Evolutionary conservation across 1,284 basidiomycete genomes (phyloP).

Genomic region (Trichosporon sp.): DNA sequence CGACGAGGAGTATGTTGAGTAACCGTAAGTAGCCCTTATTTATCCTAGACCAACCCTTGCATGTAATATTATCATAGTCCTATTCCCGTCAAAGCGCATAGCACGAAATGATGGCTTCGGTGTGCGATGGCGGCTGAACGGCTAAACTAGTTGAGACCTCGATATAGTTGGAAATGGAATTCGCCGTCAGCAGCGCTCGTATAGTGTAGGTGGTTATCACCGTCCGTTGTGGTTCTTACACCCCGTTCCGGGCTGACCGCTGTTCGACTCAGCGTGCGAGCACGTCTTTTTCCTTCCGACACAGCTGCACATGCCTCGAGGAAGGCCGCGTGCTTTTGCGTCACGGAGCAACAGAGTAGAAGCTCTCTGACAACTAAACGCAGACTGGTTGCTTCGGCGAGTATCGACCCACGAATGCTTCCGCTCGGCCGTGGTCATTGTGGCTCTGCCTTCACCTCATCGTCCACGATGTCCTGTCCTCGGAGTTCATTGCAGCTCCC

Average conservation of each 20-base stretch:
- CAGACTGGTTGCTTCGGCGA: too few relatives aligned
- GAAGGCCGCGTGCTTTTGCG: too few relatives aligned
- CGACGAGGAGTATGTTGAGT: constrained; percentile 1
- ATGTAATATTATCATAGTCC: neutral
- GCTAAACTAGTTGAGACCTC: neutral
- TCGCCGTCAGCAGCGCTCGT: neutral
- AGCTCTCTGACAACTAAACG: too few relatives aligned
- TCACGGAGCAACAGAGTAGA: too few relatives aligned
- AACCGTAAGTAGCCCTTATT: neutral
- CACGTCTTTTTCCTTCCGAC: constrained; percentile 5
- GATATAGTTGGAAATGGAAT: neutral
- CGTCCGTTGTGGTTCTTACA: neutral
- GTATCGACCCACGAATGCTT: too few relatives aligned
- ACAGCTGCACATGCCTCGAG: too few relatives aligned
- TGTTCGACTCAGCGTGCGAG: constrained; percentile 7
- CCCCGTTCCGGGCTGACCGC: neutral
- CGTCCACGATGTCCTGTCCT: too few relatives aligned
- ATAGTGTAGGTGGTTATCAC: constrained; percentile 7
- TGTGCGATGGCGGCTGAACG: neutral
- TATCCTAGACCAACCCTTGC: neutral
- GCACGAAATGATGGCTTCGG: too few relatives aligned
- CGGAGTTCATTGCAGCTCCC: too few relatives aligned
- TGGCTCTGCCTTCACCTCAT: too few relatives aligned
- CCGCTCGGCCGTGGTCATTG: too few relatives aligned
- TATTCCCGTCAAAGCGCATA: too few relatives aligned